Conservation (phyloP, 2,329 filamentous ascomycete genomes). For the Aspergillus arachidicola region DNA sequence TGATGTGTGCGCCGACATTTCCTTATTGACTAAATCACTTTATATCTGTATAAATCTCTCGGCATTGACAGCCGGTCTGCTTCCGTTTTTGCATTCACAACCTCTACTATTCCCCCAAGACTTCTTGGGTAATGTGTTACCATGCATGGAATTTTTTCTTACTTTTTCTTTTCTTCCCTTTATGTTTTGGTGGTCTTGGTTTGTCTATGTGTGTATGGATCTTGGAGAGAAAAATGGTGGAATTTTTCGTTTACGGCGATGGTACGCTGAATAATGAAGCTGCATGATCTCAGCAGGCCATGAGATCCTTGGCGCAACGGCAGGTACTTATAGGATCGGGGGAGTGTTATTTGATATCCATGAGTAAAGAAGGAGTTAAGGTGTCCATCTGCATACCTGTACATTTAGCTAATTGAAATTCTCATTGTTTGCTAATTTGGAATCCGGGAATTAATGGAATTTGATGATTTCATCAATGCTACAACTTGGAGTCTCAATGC, state of each 20-base stretch:
- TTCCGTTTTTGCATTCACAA: constrained; percentile 3
- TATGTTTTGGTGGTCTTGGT: neutral
- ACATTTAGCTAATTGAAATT: neutral
- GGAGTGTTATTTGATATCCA: constrained; percentile 14
- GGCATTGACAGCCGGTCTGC: constrained; percentile 26
- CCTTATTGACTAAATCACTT: constrained; percentile 28
- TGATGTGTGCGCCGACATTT: constrained; percentile 33
- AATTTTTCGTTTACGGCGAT: neutral
- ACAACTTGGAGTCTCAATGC: neutral
- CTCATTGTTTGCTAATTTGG: neutral
- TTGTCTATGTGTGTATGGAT: neutral
- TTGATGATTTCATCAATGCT: neutral
- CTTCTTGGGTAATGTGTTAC: constrained; percentile 4
- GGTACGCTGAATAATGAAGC: neutral
- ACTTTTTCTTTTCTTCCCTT: neutral
- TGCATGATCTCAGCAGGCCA: constrained; percentile 6
- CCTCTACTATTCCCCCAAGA: constrained; percentile 3
- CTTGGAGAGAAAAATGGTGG: neutral
- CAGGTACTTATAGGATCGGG: constrained; percentile 6
- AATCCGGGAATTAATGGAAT: neutral
- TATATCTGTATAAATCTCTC: constrained; percentile 21
- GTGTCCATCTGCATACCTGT: constrained; percentile 6
- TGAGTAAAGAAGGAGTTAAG: constrained; percentile 15
- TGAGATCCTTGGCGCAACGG: constrained; percentile 13
- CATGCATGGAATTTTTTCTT: constrained; percentile 11